Evolutionary conservation across 139 green algal genomes (phyloP), one percentile per base, ranked within the genome.

Genomic region (Limnomonas spitsbergensis): DNA sequence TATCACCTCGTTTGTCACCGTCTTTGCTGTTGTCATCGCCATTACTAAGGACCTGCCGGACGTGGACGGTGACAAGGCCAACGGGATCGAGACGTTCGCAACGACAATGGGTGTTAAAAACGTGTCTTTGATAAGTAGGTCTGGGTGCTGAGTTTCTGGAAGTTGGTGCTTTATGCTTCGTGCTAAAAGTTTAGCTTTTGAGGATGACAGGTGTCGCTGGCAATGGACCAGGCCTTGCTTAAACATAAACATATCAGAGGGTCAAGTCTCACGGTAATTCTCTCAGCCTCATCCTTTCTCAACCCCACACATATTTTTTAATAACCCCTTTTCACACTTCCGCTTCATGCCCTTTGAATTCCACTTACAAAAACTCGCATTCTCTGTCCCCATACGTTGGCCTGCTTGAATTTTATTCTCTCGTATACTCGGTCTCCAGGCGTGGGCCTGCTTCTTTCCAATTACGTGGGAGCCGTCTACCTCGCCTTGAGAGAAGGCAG

Each of bases 11-110:
- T 99, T 99, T 88, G 96, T 98, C 42, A 99, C 95, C 0, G 40
- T 98, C 32, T 99, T 99, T 90, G 96, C 96, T 3, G 93, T 85
- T 0, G 94, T 96, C 1, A 99, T 99, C 56, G 95, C 96, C 35
- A 95, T 99, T 86, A 98, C 95, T 42, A 99, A 99, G 88, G 96
- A 99, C 84, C 85, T 99, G 78, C 86, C 96, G 1, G 96, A 99
- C 80, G 86, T 99, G 32, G 94, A 98, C 81, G 96, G 96, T 3
- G 96, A 99, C 89, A 84, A 80, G 42, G 85, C 93, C 66, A 94
- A 92, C 74, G 89, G 90, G 70, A 98, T 99, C 75, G 61, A 91
- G 34, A 99, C 95, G 4, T 98, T 99, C 77, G 92, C 95, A 38
- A 98, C 94, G 0, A 74, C 81, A 2, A 73, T 98, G 79, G 96